Evolutionary conservation across 257 asterid species (phyloP), one percentile per base, ranked within the genome.

Genomic region (Cordia subcordata): DNA sequence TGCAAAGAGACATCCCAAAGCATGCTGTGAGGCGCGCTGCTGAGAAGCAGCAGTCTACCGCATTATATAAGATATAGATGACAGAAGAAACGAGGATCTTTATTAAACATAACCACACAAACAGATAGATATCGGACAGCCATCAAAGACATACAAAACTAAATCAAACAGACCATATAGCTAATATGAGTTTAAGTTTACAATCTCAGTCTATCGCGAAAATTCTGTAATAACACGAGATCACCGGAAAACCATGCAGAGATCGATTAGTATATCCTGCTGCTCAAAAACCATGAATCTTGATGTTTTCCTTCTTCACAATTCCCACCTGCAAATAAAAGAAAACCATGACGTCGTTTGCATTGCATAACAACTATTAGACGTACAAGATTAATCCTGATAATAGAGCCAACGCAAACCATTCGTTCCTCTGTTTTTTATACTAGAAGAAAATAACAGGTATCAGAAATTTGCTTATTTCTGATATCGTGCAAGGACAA

Each of bases 221-320:
- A 6, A 27, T 27, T 27, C 6, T 27, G 23, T 2, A 49, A 8
- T 11, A 17, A 13, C 17, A 17, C 54, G 3, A 17, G 9, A 45
- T 49, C 20, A n/a, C 13, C n/a, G 11, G 21, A 3, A 21, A 19
- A 49, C 20, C 21, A 13, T n/a, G 27, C 17, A 8, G 53, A 47
- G 18, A n/a, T 9, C 6, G n/a, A n/a, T 1, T 49, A 61, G 9
- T 35, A 44, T n/a, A 42, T 16, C 32, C 52, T 12, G 67, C 64
- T 56, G 54, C 69, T 78, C 68, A 76, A 61, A 75, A 80, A 77
- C 90, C 86, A 76, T 83, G 90, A 57, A 77, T 83, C 77, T 80
- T 80, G 78, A 77, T 79, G 19, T 79, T 66, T 49, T 77, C 86
- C 77, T 79, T 79, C 60, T 77, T 82, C 80, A 70, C 82, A 21